A percentile compares a stretch with the other conserved stretches of the same genome.
Evolutionary conservation across 2,329 filamentous ascomycete species (phyloP).

Genomic region (Beauveria medogensis): DNA sequence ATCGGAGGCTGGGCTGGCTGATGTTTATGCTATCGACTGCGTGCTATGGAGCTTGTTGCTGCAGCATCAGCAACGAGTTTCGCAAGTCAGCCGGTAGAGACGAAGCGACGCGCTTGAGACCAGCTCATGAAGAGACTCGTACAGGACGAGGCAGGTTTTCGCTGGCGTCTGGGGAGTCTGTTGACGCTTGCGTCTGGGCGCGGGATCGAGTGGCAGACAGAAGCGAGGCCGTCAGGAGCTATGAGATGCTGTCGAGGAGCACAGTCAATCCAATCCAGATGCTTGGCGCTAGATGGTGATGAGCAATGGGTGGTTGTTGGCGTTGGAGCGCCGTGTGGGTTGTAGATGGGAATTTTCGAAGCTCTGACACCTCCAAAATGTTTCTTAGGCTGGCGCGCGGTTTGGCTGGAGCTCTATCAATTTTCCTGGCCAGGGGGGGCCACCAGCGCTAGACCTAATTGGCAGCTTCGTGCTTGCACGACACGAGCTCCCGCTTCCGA

Average conservation of each 20-base stretch:
- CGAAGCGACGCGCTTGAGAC: constrained; percentile 3
- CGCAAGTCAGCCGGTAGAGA: neutral
- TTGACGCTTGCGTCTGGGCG: neutral
- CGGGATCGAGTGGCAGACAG: neutral
- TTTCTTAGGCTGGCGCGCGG: constrained; percentile 5
- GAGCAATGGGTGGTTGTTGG: constrained; percentile 4
- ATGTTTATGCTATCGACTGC: neutral
- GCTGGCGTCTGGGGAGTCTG: neutral
- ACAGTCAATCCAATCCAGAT: neutral
- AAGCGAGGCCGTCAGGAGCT: neutral
- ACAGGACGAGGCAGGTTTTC: neutral
- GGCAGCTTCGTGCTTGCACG: neutral
- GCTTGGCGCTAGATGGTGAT: neutral
- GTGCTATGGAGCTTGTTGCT: neutral
- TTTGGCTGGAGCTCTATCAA: constrained; percentile 10
- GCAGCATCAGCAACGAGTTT: neutral
- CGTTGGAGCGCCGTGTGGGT: constrained; percentile 4
- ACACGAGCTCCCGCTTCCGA: neutral
- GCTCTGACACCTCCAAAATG: constrained; percentile 5
- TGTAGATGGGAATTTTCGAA: constrained; percentile 9
- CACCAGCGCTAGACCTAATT: constrained; percentile 8
- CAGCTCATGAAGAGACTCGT: constrained; percentile 6
- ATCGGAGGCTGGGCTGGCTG: neutral
- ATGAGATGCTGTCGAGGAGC: neutral
- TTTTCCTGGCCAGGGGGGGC: constrained; percentile 8